Conservation (phyloP, 1,284 basidiomycete genomes). For the Entoloma clypeatum region DNA sequence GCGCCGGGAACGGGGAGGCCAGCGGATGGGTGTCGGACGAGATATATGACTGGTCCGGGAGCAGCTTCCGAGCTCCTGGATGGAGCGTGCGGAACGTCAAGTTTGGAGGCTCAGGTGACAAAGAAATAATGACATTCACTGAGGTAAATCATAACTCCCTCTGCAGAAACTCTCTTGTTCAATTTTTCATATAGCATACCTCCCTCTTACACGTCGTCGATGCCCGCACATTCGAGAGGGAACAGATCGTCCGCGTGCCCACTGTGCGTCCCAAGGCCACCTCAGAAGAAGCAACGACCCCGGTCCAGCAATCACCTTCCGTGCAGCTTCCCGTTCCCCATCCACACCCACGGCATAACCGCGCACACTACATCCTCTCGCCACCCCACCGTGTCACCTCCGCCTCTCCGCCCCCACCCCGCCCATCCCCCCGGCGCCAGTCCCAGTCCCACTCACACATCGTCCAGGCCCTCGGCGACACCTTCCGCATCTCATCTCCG, state of each 20-base stretch:
- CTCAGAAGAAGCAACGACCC: conserved; percentile 18
- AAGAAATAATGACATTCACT: conserved; percentile 78
- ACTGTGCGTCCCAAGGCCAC: too few relatives aligned
- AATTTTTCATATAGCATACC: conserved; percentile 52
- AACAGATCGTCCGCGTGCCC: conserved; percentile 67
- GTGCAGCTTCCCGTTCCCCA: conserved; percentile 8
- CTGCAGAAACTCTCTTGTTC: conserved; percentile 5
- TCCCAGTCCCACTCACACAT: conserved; percentile 23
- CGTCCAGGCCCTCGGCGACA: conserved; percentile 51
- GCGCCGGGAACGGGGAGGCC: conserved; percentile 40
- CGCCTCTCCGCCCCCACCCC: conserved; percentile 12
- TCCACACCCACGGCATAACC: conserved; percentile 9
- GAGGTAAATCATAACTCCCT: conserved; percentile 49
- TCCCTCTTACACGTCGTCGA: conserved; percentile 73
- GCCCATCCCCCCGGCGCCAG: conserved; percentile 1
- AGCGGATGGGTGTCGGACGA: conserved; percentile 58
- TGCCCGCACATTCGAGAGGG: conserved; percentile 73
- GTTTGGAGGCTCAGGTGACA: conserved; percentile 55
- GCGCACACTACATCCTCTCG: conserved; percentile 9
- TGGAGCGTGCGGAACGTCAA: conserved; percentile 79
- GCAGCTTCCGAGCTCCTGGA: conserved; percentile 55
- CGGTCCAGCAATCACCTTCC: conserved; percentile 8
- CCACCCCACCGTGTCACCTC: conserved; percentile 12
- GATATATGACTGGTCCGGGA: conserved; percentile 62
- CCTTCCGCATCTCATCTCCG: conserved; percentile 44